phyloP scores from a whole-genome alignment of 352 stramenopile species.

The Pythium sukuiense region DNA sequence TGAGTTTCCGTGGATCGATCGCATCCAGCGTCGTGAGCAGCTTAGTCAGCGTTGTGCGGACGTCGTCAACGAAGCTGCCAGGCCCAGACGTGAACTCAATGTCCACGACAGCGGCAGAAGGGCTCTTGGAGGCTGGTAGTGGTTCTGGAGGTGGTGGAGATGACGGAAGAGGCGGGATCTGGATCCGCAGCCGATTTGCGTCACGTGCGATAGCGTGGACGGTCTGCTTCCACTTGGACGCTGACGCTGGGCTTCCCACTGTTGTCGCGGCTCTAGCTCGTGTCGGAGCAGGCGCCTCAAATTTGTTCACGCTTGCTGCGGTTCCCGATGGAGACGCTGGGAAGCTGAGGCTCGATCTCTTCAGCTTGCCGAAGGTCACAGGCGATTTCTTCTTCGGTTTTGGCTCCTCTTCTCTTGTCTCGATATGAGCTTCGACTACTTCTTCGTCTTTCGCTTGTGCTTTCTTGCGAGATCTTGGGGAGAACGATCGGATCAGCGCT shows the following conservation, averaged over 20 bases:
- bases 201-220: slow-evolving; percentile 10
- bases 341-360: slow-evolving; percentile 36
- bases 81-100: slow-evolving; percentile 12
- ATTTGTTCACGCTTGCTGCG: not conserved
- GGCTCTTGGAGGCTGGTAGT: not conserved
- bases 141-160: not conserved
- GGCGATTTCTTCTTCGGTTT: slow-evolving; percentile 5
- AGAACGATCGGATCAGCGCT: slow-evolving; percentile 24
- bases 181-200: slow-evolving; percentile 14
- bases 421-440: not conserved
- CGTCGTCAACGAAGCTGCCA: slow-evolving; percentile 23
- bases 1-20: slow-evolving; percentile 62
- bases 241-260: not conserved
- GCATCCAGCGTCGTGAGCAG: slow-evolving; percentile 58
- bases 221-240: slow-evolving; percentile 21
- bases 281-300: not conserved
- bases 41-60: slow-evolving; percentile 39
- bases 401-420: not conserved
- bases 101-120: not conserved
- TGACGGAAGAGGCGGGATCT: slow-evolving; percentile 10
- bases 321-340: slow-evolving; percentile 5
- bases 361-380: slow-evolving; percentile 51
- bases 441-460: not conserved
- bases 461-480: slow-evolving; percentile 19
- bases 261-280: not conserved